A percentile compares a stretch with the other conserved stretches of the same genome.
Conservation (phyloP, 75 land plant genomes). For the Pseudotsuga menziesii region DNA sequence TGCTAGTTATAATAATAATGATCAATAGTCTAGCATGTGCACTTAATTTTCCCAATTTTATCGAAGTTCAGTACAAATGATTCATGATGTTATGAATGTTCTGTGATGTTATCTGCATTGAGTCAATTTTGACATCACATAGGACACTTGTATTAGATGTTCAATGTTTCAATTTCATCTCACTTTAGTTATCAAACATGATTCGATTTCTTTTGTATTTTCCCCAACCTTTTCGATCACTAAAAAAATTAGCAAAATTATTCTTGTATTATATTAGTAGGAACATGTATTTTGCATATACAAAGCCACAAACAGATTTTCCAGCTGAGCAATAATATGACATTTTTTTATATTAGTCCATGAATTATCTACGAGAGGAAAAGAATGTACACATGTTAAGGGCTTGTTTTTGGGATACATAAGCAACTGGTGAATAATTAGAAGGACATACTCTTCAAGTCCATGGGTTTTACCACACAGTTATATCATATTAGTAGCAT, state of each 20-base stretch:
- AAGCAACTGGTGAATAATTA: too few species aligned
- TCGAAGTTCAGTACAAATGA: too few species aligned
- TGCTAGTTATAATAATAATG: background rate
- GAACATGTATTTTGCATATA: background rate
- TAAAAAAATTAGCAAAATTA: too few species aligned
- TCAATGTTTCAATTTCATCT: background rate
- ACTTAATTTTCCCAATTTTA: background rate
- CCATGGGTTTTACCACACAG: too few species aligned
- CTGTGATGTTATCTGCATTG: background rate
- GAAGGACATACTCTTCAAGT: too few species aligned
- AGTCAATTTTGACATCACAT: background rate
- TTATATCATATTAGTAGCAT: too few species aligned
- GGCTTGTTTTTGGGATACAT: too few species aligned
- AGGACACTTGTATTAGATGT: background rate
- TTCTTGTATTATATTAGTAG: too few species aligned
- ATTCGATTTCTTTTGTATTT: background rate
- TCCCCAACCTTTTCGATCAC: background rate
- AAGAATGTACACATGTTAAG: too few species aligned
- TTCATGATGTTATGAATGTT: background rate
- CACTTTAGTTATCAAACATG: background rate
- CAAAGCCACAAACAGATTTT: background rate
- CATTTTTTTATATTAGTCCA: too few species aligned
- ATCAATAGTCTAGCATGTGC: background rate
- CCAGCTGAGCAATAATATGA: too few species aligned
- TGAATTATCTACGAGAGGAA: too few species aligned